These are phyloP conservation scores for Pichia sp. DNA, from an alignment of 1,139 yeast species.

Conservation along the genomic window DNA sequence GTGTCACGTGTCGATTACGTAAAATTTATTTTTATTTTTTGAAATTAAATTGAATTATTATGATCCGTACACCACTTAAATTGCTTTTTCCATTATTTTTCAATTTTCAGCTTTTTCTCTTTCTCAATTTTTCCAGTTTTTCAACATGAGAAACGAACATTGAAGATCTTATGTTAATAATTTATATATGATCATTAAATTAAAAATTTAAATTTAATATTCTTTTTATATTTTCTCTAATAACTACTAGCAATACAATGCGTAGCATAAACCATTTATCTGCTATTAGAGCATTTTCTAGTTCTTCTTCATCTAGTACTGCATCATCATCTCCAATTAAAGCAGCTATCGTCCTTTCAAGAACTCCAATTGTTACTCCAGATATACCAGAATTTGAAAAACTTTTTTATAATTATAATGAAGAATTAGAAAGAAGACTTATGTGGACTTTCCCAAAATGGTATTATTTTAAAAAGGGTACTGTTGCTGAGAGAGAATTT, in stretches of 20 bases:
- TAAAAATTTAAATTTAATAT: too few species aligned
- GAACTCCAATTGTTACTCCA: conserved; percentile 80
- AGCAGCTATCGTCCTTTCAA: conserved; percentile 59
- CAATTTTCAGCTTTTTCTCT: too few species aligned
- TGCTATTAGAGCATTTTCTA: conserved; percentile 5
- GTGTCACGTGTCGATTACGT: too few species aligned
- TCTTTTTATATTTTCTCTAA: too few species aligned
- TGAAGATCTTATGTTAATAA: too few species aligned
- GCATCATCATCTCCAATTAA: conserved; percentile 3
- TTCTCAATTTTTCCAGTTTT: background rate
- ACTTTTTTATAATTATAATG: conserved; percentile 76
- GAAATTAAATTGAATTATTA: too few species aligned
- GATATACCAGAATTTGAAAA: conserved; percentile 68
- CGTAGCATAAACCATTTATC: too few species aligned
- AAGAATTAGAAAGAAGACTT: conserved; percentile 77
- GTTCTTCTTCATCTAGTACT: conserved; percentile 1
- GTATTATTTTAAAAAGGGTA: conserved; percentile 86
- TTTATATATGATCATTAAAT: too few species aligned
- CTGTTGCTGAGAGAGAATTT: conserved; percentile 80
- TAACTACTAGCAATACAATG: too few species aligned
- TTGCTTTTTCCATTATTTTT: background rate
- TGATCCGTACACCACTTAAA: background rate
- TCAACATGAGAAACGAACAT: background rate
- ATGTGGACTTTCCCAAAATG: conserved; percentile 98
- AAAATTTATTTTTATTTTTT: too few species aligned